Percentiles rank a stretch among this genome's conserved stretches.
phyloP scores from a whole-genome alignment of 2,329 filamentous ascomycete species.

The Beauveria rudraprayagi region DNA sequence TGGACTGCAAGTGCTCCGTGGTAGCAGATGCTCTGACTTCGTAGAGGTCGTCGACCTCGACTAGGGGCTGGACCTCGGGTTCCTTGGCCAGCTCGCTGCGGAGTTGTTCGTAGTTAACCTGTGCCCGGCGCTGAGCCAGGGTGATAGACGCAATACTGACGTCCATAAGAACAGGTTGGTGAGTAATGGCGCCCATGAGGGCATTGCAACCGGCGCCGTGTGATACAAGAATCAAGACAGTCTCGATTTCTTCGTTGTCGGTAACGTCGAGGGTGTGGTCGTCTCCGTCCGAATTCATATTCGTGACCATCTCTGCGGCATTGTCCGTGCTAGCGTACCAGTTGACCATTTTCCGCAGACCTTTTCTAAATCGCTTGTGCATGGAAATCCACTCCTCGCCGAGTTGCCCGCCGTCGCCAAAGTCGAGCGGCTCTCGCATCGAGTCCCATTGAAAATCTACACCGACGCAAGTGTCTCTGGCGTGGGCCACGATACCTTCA shows the following conservation, averaged over 20 bases:
- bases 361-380: constrained; percentile 81
- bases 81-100: constrained; percentile 19
- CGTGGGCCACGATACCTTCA: constrained; percentile 80
- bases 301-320: constrained; percentile 44
- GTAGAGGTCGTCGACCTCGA: constrained; percentile 54
- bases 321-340: constrained; percentile 64
- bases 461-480: constrained; percentile 73
- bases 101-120: constrained; percentile 29
- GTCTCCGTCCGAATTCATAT: constrained; percentile 20
- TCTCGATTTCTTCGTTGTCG: constrained; percentile 53
- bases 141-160: constrained; percentile 86
- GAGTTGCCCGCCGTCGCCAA: constrained; percentile 80
- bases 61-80: constrained; percentile 19
- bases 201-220: constrained; percentile 96
- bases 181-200: constrained; percentile 82
- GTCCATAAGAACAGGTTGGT: constrained; percentile 84
- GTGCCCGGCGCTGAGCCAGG: constrained; percentile 63
- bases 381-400: constrained; percentile 95
- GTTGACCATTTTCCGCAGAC: constrained; percentile 67
- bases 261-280: constrained; percentile 22
- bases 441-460: constrained; percentile 98
- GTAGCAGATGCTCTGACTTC: constrained; percentile 69
- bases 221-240: constrained; percentile 80
- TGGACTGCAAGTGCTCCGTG: constrained; percentile 59
- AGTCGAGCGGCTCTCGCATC: constrained; percentile 66